Base-by-base conservation (phyloP, 371 early-diverging fungal genomes). In the Gilbertella persicaria region DNA sequence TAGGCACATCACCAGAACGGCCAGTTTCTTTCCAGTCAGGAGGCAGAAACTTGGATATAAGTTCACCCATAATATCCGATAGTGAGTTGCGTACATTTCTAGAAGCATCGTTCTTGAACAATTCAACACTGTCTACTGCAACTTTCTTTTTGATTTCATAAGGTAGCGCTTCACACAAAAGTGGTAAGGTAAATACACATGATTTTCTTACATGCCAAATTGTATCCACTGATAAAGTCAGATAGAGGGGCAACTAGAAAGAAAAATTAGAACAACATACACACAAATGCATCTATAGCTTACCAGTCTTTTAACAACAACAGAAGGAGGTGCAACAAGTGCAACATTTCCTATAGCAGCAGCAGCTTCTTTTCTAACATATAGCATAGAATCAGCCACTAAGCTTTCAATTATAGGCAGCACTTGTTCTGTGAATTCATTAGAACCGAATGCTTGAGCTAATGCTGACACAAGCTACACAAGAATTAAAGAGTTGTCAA, bases 151-250 rank as follows among this genome's bases (percentile, higher is more conserved):
- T 71, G 46, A 67, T 52, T 5, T 78, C 78, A 0, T 53, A 28
- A 0, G 76, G 72, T 14, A 80, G 44, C 5, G 70, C 66, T 6
- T 52, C 61, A 33, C 74, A 66, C 20, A 80, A 54, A n/a, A 67
- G 51, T 0, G 80, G 74, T n/a, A 80, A 56, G 5, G 74, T 58
- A 20, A 72, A 60, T 14, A 73, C 70, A 42, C 74, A 75, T 9
- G 78, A 66, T n/a, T 67, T 59, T 14, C 80, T 68, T 4, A 80
- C 76, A 50, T 80, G 80, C 80, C 80, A 80, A 4, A 71, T 74
- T 6, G 66, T 64, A 44, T 80, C 78, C 21, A 67, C 60, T 20
- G 67, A 64, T 51, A 78, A 70, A 7, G 47, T 43, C n/a, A 64
- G 58, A 38, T 73, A 80, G 4, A 80, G 43, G 0, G 80, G 76